Conservation (phyloP, 2,329 filamentous ascomycete genomes). For the Aspergillus sp. region DNA sequence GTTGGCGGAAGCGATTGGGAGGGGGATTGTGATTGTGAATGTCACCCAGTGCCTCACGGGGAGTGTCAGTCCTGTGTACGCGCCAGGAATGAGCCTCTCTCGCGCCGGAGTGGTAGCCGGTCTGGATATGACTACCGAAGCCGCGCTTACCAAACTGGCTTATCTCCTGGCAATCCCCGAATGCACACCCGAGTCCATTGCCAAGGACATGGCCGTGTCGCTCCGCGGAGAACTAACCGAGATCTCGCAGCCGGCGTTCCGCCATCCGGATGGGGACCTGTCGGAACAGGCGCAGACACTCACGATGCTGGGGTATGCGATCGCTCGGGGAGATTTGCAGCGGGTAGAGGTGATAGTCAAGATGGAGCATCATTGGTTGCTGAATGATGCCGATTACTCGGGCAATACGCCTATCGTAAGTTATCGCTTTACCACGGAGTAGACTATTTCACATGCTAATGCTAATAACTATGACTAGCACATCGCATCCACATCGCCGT, state of each 20-base stretch:
- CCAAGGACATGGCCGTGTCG: constrained; percentile 63
- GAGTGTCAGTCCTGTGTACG: constrained; percentile 71
- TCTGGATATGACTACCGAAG: constrained; percentile 82
- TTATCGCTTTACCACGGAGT: not conserved
- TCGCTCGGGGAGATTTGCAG: constrained; percentile 62
- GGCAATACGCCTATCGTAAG: constrained; percentile 60
- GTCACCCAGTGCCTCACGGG: constrained; percentile 77
- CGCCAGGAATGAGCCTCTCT: constrained; percentile 68
- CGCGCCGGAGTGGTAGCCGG: constrained; percentile 83
- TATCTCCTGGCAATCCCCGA: constrained; percentile 69
- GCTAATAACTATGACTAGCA: constrained; percentile 34
- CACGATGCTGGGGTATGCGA: constrained; percentile 71
- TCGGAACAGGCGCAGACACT: constrained; percentile 58
- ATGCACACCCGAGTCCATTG: constrained; percentile 59
- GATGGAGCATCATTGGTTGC: constrained; percentile 58
- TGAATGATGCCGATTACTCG: constrained; percentile 72
- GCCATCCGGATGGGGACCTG: constrained; percentile 59
- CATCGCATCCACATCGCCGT: constrained; percentile 51
- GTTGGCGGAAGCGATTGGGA: constrained; percentile 66
- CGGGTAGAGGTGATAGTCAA: constrained; percentile 62
- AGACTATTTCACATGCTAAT: constrained; percentile 4
- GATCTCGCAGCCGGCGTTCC: constrained; percentile 63
- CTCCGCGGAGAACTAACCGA: constrained; percentile 83
- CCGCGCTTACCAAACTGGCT: constrained; percentile 81
- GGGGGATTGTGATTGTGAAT: constrained; percentile 81